Evolutionary conservation across 2,329 filamentous ascomycete species (phyloP).

Genomic region (Onygenales sp.): DNA sequence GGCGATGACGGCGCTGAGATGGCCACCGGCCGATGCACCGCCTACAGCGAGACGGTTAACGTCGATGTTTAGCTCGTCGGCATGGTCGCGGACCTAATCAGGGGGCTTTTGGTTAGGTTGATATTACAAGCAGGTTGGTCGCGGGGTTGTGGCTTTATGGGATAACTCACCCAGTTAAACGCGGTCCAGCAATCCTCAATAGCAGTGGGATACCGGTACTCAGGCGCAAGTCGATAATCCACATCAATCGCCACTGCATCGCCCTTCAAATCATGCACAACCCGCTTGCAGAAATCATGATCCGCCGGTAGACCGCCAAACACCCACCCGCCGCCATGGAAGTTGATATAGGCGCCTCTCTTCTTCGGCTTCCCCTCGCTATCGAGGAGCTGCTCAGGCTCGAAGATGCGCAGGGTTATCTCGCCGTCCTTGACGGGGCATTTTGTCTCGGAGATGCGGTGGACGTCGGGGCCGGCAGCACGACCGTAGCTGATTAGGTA

Average conservation of each 20-base stretch:
- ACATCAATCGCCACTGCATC: slow-evolving; percentile 35
- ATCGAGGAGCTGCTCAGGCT: slow-evolving; percentile 20
- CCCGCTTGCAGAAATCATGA: slow-evolving; percentile 32
- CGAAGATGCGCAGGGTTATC: slow-evolving; percentile 33
- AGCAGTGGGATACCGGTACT: slow-evolving; percentile 28
- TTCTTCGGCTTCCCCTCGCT: slow-evolving; percentile 18
- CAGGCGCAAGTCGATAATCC: slow-evolving; percentile 34
- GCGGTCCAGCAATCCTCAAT: slow-evolving; percentile 32
- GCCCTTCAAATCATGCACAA: slow-evolving; percentile 29
- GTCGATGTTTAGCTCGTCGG: slow-evolving; percentile 27
- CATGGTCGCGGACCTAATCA: slow-evolving; percentile 21
- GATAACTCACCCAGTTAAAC: slow-evolving; percentile 27
- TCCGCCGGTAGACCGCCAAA: slow-evolving; percentile 31
- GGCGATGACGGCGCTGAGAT: slow-evolving; percentile 29
- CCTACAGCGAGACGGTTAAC: slow-evolving; percentile 26
- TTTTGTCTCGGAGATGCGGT: slow-evolving; percentile 31
- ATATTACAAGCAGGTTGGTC: neutral
- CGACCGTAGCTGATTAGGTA: slow-evolving; percentile 32
- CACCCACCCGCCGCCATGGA: slow-evolving; percentile 35
- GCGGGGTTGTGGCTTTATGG: neutral
- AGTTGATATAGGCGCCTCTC: slow-evolving; percentile 33
- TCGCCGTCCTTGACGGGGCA: slow-evolving; percentile 30
- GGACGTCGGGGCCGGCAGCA: slow-evolving; percentile 25
- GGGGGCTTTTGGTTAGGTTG: neutral
- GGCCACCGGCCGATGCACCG: slow-evolving; percentile 31